These are phyloP conservation scores for Allium sativum DNA, from an alignment of 106 monocot genomes.

Conservation along the genomic window DNA sequence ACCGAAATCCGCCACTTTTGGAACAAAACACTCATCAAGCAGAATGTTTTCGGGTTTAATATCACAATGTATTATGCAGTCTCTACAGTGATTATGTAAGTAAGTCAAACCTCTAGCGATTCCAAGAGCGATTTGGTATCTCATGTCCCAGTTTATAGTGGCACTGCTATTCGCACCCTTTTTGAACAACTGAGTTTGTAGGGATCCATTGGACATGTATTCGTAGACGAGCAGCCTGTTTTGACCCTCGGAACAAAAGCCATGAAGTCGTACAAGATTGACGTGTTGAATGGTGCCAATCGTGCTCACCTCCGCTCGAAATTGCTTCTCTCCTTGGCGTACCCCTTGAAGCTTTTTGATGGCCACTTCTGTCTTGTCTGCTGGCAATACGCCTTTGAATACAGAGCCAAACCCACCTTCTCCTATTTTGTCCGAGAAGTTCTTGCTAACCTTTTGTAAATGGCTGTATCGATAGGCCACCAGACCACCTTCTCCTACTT, in stretches of 20 bases:
- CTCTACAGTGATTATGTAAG: neutral
- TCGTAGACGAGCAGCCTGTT: conserved; percentile 5
- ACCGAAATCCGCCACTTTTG: neutral
- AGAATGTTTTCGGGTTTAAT: neutral
- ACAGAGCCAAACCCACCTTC: conserved; percentile 7
- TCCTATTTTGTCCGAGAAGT: conserved; percentile 1
- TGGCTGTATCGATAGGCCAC: conserved; percentile 1
- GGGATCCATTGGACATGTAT: conserved; percentile 5
- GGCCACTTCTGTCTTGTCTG: neutral
- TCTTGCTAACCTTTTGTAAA: neutral
- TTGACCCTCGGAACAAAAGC: neutral
- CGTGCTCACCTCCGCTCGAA: neutral
- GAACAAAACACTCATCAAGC: neutral
- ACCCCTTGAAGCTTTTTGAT: conserved; percentile 1
- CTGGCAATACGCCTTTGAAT: neutral
- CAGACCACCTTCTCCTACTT: neutral
- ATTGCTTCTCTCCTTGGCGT: neutral
- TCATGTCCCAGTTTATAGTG: neutral
- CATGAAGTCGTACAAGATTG: neutral
- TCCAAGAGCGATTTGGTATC: neutral
- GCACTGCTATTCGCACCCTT: neutral
- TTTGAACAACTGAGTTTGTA: neutral
- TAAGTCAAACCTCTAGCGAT: neutral
- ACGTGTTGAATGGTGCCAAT: neutral
- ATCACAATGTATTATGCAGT: neutral